These are phyloP conservation scores for Rosellinia necatrix DNA, from an alignment of 2,329 filamentous ascomycete species.

Conservation along the genomic window DNA sequence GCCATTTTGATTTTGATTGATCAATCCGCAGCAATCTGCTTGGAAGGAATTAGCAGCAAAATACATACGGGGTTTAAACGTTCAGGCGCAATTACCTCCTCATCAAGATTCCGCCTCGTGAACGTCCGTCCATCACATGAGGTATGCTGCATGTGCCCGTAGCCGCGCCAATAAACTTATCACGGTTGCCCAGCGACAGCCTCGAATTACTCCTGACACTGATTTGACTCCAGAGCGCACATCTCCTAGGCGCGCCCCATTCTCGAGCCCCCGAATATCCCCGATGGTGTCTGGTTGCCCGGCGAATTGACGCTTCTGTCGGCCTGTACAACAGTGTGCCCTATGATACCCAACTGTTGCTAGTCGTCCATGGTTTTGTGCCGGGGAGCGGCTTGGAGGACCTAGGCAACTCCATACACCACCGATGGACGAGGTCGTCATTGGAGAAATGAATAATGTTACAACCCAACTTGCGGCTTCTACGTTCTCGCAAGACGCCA, in stretches of 20 bases:
- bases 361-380: conserved; percentile 38
- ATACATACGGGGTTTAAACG: background rate
- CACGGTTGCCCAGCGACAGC: background rate
- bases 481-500: conserved; percentile 38
- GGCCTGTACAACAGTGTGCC: conserved; percentile 25
- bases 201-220: conserved; percentile 11
- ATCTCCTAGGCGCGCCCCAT: conserved; percentile 6
- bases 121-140: conserved; percentile 7
- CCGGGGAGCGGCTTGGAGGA: conserved; percentile 42
- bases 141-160: conserved; percentile 12
- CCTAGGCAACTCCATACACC: conserved; percentile 43
- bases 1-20: conserved; percentile 35
- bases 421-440: conserved; percentile 39
- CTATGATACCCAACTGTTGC: conserved; percentile 36
- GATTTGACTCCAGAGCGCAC: conserved; percentile 20
- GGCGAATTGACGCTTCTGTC: conserved; percentile 23
- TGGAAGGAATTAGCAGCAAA: conserved; percentile 27
- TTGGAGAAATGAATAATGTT: conserved; percentile 30
- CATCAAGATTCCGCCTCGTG: background rate
- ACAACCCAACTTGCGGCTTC: conserved; percentile 37
- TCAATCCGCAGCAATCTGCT: conserved; percentile 31
- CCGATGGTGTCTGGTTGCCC: conserved; percentile 30
- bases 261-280: conserved; percentile 11
- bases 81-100: conserved; percentile 1
- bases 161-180: background rate